These are phyloP conservation scores for Populus deltoides DNA, from an alignment of 345 rosid species.

Conservation along the genomic window DNA sequence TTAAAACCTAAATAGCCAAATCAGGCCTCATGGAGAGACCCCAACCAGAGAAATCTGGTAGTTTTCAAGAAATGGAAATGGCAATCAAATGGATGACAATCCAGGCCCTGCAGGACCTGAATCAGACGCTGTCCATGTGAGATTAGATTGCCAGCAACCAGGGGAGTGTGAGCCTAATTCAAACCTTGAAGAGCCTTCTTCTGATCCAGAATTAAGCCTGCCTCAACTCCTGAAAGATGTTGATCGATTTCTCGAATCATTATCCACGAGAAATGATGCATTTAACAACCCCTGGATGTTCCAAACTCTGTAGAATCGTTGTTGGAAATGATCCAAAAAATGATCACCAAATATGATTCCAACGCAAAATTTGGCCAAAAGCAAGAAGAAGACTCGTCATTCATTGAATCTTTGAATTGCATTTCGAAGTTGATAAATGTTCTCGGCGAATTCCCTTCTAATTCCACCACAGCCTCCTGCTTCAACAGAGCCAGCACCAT, in stretches of 20 bases:
- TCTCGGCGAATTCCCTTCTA: constrained; percentile 27
- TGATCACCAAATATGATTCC: constrained; percentile 38
- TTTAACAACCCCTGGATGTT: constrained; percentile 37
- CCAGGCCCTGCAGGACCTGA: neutral
- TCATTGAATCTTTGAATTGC: constrained; percentile 48
- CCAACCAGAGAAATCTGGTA: constrained; percentile 29
- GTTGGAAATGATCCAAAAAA: constrained; percentile 56
- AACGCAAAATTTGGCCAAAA: constrained; percentile 35
- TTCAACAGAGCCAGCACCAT: constrained; percentile 37
- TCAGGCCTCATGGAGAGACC: constrained; percentile 14
- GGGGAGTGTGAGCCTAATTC: neutral
- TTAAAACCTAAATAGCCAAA: neutral
- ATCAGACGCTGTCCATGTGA: neutral
- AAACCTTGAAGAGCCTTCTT: neutral
- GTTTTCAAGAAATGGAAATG: constrained; percentile 16
- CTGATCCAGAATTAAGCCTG: constrained; percentile 10
- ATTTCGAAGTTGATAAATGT: constrained; percentile 36
- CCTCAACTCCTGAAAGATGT: constrained; percentile 43
- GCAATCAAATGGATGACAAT: neutral
- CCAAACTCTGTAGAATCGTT: constrained; percentile 53
- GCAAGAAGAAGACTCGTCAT: constrained; percentile 39
- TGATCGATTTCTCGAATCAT: constrained; percentile 37
- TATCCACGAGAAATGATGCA: constrained; percentile 8
- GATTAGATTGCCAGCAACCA: neutral
- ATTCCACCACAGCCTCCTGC: neutral